A percentile compares a stretch with the other conserved stretches of the same genome.
Evolutionary conservation across 192 early-diverging fungal species (phyloP).

Genomic region (Entomortierella parvispora): DNA sequence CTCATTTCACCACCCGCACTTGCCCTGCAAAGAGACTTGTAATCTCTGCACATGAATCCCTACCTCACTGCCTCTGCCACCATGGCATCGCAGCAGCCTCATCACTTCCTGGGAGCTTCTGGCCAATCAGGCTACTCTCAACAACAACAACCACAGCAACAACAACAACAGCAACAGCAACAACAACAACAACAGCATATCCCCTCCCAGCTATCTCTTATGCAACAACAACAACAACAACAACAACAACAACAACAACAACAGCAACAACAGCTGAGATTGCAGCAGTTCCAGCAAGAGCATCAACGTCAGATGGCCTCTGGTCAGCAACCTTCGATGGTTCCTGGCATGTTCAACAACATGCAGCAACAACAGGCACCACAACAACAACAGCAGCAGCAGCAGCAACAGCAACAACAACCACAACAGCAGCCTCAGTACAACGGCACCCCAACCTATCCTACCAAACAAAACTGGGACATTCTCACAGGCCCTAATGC

Average conservation of each 20-base stretch:
- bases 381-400: slow-evolving; percentile 6
- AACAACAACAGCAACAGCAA: background rate
- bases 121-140: background rate
- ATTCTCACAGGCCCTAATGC: slow-evolving; percentile 40
- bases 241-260: slow-evolving; percentile 12
- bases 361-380: slow-evolving; percentile 16
- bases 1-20: no score
- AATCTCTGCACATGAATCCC: no score
- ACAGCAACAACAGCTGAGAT: slow-evolving; percentile 6
- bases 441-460: slow-evolving; percentile 18
- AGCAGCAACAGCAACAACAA: slow-evolving; percentile 10
- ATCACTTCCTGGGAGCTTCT: no score
- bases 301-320: slow-evolving; percentile 15
- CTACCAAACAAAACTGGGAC: slow-evolving; percentile 35
- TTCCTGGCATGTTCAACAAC: slow-evolving; percentile 14
- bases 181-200: slow-evolving; percentile 1
- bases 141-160: slow-evolving; percentile 4
- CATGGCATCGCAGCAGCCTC: no score
- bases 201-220: slow-evolving; percentile 1
- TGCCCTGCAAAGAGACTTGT: no score
- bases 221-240: slow-evolving; percentile 23
- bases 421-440: slow-evolving; percentile 20
- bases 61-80: no score
- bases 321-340: slow-evolving; percentile 7
- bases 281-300: slow-evolving; percentile 8